phyloP scores from a whole-genome alignment of 805 yeast species.

The Saturnispora galanensis region DNA sequence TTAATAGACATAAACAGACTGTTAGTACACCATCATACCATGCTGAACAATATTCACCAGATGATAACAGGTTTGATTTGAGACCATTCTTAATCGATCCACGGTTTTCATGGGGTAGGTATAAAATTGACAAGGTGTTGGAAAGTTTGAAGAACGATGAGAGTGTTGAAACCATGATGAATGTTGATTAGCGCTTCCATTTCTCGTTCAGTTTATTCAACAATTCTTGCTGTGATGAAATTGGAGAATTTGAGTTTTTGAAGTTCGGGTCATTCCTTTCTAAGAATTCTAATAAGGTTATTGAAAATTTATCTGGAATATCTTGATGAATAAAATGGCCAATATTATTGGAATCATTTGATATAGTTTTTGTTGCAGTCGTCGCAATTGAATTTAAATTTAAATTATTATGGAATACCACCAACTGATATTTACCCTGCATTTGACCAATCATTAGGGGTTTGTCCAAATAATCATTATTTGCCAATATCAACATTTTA shows the following conservation, averaged over 20 bases:
- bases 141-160: constrained; percentile 38
- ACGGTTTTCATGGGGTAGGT: constrained; percentile 79
- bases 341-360: constrained; percentile 35
- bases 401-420: constrained; percentile 46
- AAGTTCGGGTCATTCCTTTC: constrained; percentile 34
- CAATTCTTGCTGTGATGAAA: constrained; percentile 19
- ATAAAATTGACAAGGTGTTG: constrained; percentile 76
- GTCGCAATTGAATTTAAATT: constrained; percentile 16
- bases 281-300: constrained; percentile 40
- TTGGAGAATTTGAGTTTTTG: constrained; percentile 15
- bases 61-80: constrained; percentile 91
- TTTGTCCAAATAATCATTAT: constrained; percentile 82
- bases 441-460: constrained; percentile 87
- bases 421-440: constrained; percentile 93
- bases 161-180: constrained; percentile 32
- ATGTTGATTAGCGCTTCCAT: constrained; percentile 27
- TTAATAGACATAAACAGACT: constrained; percentile 95
- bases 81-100: constrained; percentile 95
- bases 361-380: constrained; percentile 16
- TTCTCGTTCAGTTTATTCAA: constrained; percentile 24
- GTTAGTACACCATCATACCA: constrained; percentile 96
- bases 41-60: constrained; percentile 97
- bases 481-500: constrained; percentile 72
- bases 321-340: constrained; percentile 98
- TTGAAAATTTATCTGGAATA: constrained; percentile 56